These are phyloP conservation scores for Iberis pinnata DNA, from an alignment of 345 rosid genomes.

Conservation along the genomic window DNA sequence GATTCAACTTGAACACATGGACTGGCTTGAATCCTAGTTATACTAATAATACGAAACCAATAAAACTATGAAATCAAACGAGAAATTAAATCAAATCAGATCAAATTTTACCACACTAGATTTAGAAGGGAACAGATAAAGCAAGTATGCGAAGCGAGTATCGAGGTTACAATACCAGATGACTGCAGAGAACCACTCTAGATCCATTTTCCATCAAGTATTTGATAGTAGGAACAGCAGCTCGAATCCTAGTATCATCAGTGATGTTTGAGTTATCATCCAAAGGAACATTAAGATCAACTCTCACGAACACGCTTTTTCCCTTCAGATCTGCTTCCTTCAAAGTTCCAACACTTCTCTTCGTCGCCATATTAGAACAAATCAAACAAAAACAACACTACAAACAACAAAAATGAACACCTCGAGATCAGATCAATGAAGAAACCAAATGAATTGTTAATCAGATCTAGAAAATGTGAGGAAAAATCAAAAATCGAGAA, in stretches of 20 bases:
- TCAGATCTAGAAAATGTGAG: neutral
- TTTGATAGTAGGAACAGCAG: constrained; percentile 96
- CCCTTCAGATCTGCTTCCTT: constrained; percentile 76
- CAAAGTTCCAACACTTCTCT: constrained; percentile 93
- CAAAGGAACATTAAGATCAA: constrained; percentile 88
- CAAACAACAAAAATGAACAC: neutral
- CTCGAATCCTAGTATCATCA: constrained; percentile 91
- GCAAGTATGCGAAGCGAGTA: no score
- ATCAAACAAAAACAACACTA: constrained; percentile 6
- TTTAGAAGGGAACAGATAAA: neutral
- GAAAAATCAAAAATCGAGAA: neutral
- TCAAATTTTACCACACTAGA: neutral
- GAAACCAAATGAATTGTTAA: constrained; percentile 3
- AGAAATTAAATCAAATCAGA: neutral
- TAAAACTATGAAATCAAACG: neutral
- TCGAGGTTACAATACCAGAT: constrained; percentile 47
- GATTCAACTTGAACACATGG: no score
- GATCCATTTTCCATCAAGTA: constrained; percentile 82
- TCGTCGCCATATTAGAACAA: constrained; percentile 58
- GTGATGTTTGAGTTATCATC: constrained; percentile 89
- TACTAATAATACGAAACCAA: neutral
- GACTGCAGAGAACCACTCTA: constrained; percentile 92
- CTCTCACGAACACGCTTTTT: constrained; percentile 91
- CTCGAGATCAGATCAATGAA: constrained; percentile 6
- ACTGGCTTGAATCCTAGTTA: neutral